These are phyloP conservation scores for Margaritispora aquatica DNA, from an alignment of 495 filamentous ascomycete species.

Conservation along the genomic window DNA sequence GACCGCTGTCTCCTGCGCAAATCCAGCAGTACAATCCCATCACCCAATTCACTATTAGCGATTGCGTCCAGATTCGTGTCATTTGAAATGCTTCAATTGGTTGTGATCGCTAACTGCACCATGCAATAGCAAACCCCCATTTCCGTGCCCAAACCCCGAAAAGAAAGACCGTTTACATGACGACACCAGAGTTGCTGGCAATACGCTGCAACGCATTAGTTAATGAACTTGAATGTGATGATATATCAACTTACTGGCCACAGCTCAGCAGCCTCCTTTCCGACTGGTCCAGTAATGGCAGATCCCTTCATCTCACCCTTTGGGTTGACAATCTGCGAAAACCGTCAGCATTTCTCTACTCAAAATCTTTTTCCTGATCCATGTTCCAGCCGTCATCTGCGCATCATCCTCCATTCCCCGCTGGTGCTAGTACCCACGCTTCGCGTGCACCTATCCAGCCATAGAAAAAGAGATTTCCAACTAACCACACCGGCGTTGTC, in stretches of 20 bases:
- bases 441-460: neutral
- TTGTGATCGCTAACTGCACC: slow-evolving; percentile 15
- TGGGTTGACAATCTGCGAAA: slow-evolving; percentile 89
- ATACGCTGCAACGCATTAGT: slow-evolving; percentile 64
- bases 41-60: neutral
- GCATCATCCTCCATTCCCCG: too few relatives aligned
- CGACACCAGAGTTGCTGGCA: slow-evolving; percentile 98
- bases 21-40: neutral
- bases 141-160: slow-evolving; percentile 26
- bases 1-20: neutral
- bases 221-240: neutral
- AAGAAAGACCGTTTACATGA: slow-evolving; percentile 71
- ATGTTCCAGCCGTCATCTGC: neutral
- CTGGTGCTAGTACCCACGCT: neutral
- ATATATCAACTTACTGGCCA: slow-evolving; percentile 73
- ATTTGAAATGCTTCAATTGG: slow-evolving; percentile 13
- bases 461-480: slow-evolving; percentile 27
- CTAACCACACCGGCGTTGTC: slow-evolving; percentile 98
- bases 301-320: slow-evolving; percentile 99
- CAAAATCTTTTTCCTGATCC: neutral
- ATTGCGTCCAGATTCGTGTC: neutral
- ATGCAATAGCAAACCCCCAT: slow-evolving; percentile 21
- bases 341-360: slow-evolving; percentile 8
- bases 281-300: slow-evolving; percentile 97
- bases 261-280: slow-evolving; percentile 99